A percentile compares a stretch with the other conserved stretches of the same genome.
Evolutionary conservation across 169 alveolate species (phyloP).

Genomic region (Plasmodium adleri): DNA sequence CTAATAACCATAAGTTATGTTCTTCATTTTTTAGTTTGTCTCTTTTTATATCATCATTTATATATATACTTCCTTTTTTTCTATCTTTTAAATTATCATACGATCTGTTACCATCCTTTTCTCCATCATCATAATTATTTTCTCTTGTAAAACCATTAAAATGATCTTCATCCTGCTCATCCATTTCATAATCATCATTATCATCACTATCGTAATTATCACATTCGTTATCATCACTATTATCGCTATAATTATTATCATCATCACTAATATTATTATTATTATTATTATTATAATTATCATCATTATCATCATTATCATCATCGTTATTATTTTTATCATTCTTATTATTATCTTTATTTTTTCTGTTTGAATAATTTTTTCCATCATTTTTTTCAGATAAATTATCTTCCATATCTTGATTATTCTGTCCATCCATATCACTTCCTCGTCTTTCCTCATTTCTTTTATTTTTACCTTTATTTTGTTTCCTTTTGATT

Average conservation of each 20-base stretch:
- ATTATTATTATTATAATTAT: conserved; percentile 7
- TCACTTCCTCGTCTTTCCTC: neutral
- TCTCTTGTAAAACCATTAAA: neutral
- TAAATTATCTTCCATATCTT: conserved; percentile 9
- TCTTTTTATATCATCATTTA: neutral
- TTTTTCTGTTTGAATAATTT: neutral
- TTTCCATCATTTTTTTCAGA: conserved; percentile 28
- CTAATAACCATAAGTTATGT: conserved; percentile 90
- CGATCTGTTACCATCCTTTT: conserved; percentile 3
- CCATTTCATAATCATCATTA: neutral
- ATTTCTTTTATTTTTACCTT: neutral
- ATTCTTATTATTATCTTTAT: conserved; percentile 1
- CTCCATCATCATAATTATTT: conserved; percentile 19
- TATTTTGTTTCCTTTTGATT: conserved; percentile 7
- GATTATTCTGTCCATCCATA: conserved; percentile 11
- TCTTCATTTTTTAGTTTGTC: conserved; percentile 21
- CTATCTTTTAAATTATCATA: neutral
- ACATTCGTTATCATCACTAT: conserved; percentile 28
- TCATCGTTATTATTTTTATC: neutral
- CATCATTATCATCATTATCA: neutral
- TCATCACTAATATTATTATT: conserved; percentile 6
- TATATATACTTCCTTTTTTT: conserved; percentile 9
- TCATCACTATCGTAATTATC: neutral
- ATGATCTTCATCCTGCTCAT: neutral
- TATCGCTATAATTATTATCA: neutral